phyloP scores from a whole-genome alignment of 495 filamentous ascomycete species.

The Neurospora sp. region DNA sequence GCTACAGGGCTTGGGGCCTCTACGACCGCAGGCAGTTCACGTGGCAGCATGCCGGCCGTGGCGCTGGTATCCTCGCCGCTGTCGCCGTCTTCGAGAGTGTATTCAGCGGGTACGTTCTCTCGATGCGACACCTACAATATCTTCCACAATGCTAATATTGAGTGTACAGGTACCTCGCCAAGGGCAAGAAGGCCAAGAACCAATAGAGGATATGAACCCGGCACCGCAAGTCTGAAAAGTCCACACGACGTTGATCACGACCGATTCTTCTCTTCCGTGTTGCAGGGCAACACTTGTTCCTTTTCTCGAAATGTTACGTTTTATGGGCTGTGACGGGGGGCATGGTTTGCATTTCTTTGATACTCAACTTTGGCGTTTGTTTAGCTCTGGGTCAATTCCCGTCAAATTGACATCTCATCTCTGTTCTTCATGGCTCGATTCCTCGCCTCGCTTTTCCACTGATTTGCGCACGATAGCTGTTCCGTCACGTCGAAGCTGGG shows the following conservation, averaged over 20 bases:
- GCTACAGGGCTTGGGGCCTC: slow-evolving; percentile 36
- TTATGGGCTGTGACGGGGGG: background rate
- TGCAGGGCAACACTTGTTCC: background rate
- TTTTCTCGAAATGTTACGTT: background rate
- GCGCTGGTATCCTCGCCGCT: slow-evolving; percentile 39
- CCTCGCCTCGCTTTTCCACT: background rate
- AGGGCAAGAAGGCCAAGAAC: slow-evolving; percentile 31
- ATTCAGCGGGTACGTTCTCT: slow-evolving; percentile 26
- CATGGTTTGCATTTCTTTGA: background rate
- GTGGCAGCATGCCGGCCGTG: slow-evolving; percentile 59
- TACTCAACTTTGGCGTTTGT: background rate
- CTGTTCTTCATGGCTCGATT: background rate
- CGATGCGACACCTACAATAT: background rate
- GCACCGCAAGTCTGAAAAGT: background rate
- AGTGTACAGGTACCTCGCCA: slow-evolving; percentile 26
- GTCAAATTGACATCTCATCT: background rate
- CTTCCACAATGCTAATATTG: background rate
- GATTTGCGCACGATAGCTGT: background rate
- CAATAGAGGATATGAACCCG: slow-evolving; percentile 8
- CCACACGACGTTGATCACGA: background rate
- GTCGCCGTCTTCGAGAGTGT: slow-evolving; percentile 34
- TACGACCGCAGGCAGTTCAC: slow-evolving; percentile 57
- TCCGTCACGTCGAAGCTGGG: background rate
- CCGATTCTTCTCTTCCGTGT: slow-evolving; percentile 1
- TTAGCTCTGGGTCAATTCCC: background rate